Conservation (phyloP, 108 stramenopile species). For the Nitzschia palea region DNA sequence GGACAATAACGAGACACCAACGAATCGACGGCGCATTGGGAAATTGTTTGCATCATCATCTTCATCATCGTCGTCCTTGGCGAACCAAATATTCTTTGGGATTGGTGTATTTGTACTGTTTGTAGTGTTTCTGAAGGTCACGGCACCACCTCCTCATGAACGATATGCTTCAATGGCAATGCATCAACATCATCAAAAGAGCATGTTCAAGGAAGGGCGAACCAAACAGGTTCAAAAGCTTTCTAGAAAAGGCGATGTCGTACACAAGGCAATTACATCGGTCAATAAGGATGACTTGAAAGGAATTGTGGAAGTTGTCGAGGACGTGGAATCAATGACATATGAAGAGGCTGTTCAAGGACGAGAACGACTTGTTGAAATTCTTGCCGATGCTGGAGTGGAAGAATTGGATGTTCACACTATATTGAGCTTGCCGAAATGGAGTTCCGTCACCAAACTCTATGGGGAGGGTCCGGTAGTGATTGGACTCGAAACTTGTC, state of each 20-base stretch:
- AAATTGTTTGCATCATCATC: too few species aligned
- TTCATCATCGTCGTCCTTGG: background rate
- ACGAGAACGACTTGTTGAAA: constrained; percentile 34
- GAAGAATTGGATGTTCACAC: constrained; percentile 26
- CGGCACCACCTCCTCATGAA: constrained; percentile 3
- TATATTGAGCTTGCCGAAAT: constrained; percentile 35
- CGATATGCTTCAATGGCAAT: background rate
- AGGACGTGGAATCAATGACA: constrained; percentile 17
- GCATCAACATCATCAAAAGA: background rate
- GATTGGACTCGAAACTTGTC: constrained; percentile 68
- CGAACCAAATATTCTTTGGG: background rate
- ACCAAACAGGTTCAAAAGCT: constrained; percentile 18
- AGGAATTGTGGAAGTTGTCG: background rate
- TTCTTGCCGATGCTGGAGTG: constrained; percentile 41
- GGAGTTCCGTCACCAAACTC: constrained; percentile 44
- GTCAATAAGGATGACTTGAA: constrained; percentile 34
- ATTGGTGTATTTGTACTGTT: background rate
- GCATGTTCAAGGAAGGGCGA: constrained; percentile 12
- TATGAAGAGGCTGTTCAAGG: constrained; percentile 35
- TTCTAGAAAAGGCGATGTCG: constrained; percentile 22
- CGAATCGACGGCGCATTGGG: too few species aligned
- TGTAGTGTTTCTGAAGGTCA: background rate
- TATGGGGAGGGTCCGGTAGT: constrained; percentile 66
- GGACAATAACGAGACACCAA: background rate
- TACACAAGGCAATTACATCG: constrained; percentile 27